Base-by-base conservation (phyloP, 1,139 yeast genomes). In the Candida sanyaensis region DNA sequence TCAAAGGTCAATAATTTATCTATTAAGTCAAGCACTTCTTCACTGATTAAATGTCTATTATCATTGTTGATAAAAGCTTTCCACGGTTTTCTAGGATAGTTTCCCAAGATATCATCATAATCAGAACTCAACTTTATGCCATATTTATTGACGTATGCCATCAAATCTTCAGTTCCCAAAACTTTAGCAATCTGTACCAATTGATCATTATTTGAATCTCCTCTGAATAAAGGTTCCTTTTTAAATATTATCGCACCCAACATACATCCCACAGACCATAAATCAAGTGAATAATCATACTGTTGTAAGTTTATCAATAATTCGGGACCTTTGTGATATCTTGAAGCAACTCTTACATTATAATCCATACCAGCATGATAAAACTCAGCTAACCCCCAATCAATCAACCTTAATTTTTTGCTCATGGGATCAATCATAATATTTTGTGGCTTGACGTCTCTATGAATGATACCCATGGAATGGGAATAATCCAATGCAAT, bases 361-460 rank as follows among this genome's bases (percentile, higher is more conserved):
- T 85, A 87, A 58, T 86, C 92, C 61, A 82, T 85, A 5, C 90
- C 90, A 8, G 84, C 80, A 58, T 86, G 93, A 61, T 87, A 87
- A 60, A 86, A 87, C 62, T 87, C 95, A 4, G 95, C 93, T 46
- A 87, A 69, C 36, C 95, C 95, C 95, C 95, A 87, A 65, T 87
- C 95, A 48, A 87, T 87, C 50, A 87, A 76, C 55, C 92, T 74
- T 53, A 87, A 69, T 56, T 82, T 80, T 56, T 79, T 81, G 50
- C 70, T 72, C 41, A 71, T 61, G 38, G 88, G 93, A 63, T 87
- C 93, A 57, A 87, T 87, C 93, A 87, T 87, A 49, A 87, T 84
- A 64, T 87, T 87, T 62, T 87, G 95, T 5, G 95, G 95, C 65
- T 87, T 87, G 42, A 87, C 93, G 63, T 87, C 95, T 61, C 95